phyloP scores from a whole-genome alignment of 208 protist species.

The Porcisia hertigi region DNA sequence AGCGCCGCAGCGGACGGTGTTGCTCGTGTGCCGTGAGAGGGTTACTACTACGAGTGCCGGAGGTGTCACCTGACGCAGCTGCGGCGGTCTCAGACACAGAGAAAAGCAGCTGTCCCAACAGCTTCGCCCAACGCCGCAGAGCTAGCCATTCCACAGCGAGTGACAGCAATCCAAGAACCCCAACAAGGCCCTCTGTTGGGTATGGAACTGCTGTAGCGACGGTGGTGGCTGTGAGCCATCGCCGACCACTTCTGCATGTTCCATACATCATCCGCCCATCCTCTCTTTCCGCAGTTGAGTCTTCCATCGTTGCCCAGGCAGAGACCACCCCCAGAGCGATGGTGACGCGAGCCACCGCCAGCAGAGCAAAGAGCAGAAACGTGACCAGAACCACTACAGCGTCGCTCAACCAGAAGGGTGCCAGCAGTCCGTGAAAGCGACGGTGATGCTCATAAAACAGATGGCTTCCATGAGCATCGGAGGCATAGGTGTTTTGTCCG shows the following conservation, averaged over 20 bases:
- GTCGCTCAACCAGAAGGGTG: conserved; percentile 19
- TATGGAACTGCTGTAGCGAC: neutral
- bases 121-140: neutral
- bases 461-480: neutral
- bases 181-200: conserved; percentile 7
- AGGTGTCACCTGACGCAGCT: neutral
- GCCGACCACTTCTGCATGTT: neutral
- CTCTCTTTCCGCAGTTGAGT: neutral
- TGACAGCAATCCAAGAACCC: neutral
- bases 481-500: neutral
- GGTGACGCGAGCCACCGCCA: conserved; percentile 15
- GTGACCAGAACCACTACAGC: neutral
- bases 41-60: neutral
- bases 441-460: neutral
- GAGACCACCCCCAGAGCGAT: conserved; percentile 11
- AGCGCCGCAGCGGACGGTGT: neutral
- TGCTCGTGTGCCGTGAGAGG: neutral
- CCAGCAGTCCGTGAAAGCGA: conserved; percentile 1
- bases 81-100: neutral
- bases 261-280: neutral
- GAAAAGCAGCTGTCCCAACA: neutral
- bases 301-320: neutral
- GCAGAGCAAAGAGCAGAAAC: conserved; percentile 7
- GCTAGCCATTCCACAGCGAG: neutral
- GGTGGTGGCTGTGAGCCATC: neutral